Conservation (phyloP, 352 stramenopile genomes). For the Pythium grandisporangium region DNA sequence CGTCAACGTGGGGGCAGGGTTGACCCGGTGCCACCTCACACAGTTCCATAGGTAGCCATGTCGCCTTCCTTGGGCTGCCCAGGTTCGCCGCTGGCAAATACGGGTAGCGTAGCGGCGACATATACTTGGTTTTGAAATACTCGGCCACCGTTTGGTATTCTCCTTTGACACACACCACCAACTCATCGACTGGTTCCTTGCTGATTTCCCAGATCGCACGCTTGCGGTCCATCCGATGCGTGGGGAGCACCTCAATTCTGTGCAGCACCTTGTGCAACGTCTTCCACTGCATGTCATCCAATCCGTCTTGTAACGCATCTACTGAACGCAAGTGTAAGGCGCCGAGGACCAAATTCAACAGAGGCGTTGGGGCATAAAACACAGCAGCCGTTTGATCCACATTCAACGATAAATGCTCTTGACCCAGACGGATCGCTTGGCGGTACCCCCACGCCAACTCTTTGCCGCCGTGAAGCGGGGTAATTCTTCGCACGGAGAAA, state of each 20-base stretch:
- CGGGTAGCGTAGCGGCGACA: conserved; percentile 40
- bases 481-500: conserved; percentile 53
- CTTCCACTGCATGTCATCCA: conserved; percentile 23
- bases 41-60: conserved; percentile 77
- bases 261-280: conserved; percentile 24
- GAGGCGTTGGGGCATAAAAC: conserved; percentile 45
- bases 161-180: conserved; percentile 46
- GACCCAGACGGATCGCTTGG: conserved; percentile 43
- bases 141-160: conserved; percentile 33
- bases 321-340: conserved; percentile 19
- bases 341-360: conserved; percentile 39
- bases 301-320: conserved; percentile 17
- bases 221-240: conserved; percentile 54
- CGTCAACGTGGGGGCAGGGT: conserved; percentile 60
- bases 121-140: conserved; percentile 61
- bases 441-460: conserved; percentile 70
- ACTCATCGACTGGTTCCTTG: conserved; percentile 21
- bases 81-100: conserved; percentile 65
- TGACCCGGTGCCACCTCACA: conserved; percentile 66
- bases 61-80: conserved; percentile 32
- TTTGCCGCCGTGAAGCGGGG: conserved; percentile 44
- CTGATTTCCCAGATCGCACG: conserved; percentile 44
- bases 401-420: conserved; percentile 59
- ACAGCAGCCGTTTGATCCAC: conserved; percentile 61
- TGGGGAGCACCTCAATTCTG: conserved; percentile 44